These are phyloP conservation scores for Tothia fuscella DNA, from an alignment of 2,329 filamentous ascomycete species.

Conservation along the genomic window DNA sequence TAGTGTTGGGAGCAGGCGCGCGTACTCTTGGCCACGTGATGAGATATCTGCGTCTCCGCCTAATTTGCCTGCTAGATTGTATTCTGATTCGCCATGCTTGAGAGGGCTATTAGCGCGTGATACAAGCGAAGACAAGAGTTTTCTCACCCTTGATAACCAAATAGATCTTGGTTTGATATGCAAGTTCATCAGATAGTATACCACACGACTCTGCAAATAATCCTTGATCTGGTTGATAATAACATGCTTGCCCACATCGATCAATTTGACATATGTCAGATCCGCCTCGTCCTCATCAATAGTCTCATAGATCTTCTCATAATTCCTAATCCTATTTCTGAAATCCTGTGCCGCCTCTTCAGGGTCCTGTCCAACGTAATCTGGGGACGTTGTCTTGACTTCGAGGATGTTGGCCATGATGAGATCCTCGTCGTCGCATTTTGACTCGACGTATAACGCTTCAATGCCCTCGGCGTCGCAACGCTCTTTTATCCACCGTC, in stretches of 20 bases:
- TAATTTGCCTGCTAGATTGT: constrained; percentile 81
- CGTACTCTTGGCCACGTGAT: constrained; percentile 75
- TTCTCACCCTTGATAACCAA: constrained; percentile 87
- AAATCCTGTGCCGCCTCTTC: constrained; percentile 87
- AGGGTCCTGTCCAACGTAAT: constrained; percentile 89
- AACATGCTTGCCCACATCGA: constrained; percentile 89
- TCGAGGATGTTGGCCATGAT: constrained; percentile 98
- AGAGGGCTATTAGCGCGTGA: too few relatives aligned
- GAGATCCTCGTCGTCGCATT: constrained; percentile 87
- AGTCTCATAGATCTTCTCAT: constrained; percentile 92
- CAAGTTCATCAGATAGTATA: constrained; percentile 97
- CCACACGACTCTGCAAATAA: constrained; percentile 88
- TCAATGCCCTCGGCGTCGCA: constrained; percentile 69
- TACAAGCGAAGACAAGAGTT: constrained; percentile 17
- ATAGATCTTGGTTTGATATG: constrained; percentile 95
- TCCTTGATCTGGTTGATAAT: constrained; percentile 97
- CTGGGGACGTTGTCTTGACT: constrained; percentile 92
- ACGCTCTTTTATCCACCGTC: constrained; percentile 79
- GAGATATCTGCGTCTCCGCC: constrained; percentile 86
- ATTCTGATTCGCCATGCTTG: constrained; percentile 93
- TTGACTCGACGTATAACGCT: constrained; percentile 91
- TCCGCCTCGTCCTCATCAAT: constrained; percentile 81
- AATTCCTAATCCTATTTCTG: constrained; percentile 86
- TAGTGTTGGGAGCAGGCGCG: constrained; percentile 69
- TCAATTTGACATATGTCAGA: constrained; percentile 92